Evolutionary conservation across 2,329 filamentous ascomycete genomes (phyloP).

Genomic region (Botrytis paeoniae): DNA sequence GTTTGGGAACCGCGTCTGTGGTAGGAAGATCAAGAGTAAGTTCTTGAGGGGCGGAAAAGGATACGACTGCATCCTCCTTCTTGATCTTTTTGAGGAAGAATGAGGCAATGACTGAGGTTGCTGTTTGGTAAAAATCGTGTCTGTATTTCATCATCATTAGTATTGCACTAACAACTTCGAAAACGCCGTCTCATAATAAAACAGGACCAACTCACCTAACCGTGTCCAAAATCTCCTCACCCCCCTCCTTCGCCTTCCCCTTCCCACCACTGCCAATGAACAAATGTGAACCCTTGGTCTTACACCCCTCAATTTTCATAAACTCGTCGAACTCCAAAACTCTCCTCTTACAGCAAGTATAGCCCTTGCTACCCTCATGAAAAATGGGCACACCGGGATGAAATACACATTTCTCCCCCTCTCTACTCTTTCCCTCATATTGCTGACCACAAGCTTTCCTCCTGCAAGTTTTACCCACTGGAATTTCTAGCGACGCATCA

Average conservation of each 20-base stretch:
- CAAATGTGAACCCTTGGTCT: conserved; percentile 75
- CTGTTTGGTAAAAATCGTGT: conserved; percentile 93
- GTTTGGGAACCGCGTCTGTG: conserved; percentile 69
- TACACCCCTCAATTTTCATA: conserved; percentile 90
- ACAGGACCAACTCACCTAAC: conserved; percentile 58
- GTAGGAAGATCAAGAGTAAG: conserved; percentile 83
- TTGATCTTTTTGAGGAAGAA: conserved; percentile 98
- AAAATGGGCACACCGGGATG: conserved; percentile 92
- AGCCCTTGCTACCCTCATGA: conserved; percentile 97
- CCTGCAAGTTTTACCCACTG: conserved; percentile 72
- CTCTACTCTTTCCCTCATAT: conserved; percentile 60
- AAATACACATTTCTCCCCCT: conserved; percentile 76
- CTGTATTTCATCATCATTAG: conserved; percentile 41
- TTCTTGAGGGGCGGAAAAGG: conserved; percentile 58
- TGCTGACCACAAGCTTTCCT: conserved; percentile 68
- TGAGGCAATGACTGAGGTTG: conserved; percentile 78
- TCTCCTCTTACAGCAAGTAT: conserved; percentile 91
- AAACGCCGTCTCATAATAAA: background rate
- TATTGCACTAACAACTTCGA: background rate
- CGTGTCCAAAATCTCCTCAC: conserved; percentile 73
- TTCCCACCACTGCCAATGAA: conserved; percentile 79
- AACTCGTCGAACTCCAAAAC: conserved; percentile 98
- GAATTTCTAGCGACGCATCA: conserved; percentile 70
- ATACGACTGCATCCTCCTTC: conserved; percentile 71
- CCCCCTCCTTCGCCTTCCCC: conserved; percentile 56